Evolutionary conservation across 2,329 filamentous ascomycete genomes (phyloP), one percentile per base, ranked within the genome.

Genomic region (Colletotrichum navitas): DNA sequence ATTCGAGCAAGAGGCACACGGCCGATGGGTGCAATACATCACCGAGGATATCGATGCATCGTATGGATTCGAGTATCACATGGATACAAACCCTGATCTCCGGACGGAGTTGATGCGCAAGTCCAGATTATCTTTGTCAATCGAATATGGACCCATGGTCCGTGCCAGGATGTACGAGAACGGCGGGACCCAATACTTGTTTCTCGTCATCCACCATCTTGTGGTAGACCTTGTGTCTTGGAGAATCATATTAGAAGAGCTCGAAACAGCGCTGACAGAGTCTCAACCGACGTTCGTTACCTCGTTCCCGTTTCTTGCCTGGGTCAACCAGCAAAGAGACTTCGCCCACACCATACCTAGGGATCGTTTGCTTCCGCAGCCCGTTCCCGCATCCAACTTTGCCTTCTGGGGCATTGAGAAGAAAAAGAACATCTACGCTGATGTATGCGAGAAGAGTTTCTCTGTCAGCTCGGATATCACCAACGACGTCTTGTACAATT

Each of bases 171-270:
- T 75, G 24, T 73, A 77, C 14, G 68, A 74, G n/a, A 26, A 43
- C 1, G 14, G 21, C 1, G 67, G 66, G 5, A 34, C 74, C 10
- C 79, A 80, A 43, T 54, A 75, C 1, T 58, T 82, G 0, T 80
- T 79, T 7, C 61, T 84, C 11, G 74, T 78, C 8, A 78, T 77
- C 1, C 81, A 83, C 18, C 82, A 83, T 66, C 74, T 83, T 0
- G 78, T 82, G 1, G 79, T 86, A 21, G 84, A 86, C 63, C 74
- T 86, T 5, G 82, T 86, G 1, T 84, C 83, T 0, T 86, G 85
- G 85, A 77, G 82, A 10, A 78, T 84, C 3, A 76, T 86, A 1
- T 74, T 85, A 0, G 80, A 83, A 45, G 83, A 86, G 56, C 76
- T 86, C 0, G 83, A 86, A 14, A 10, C 39, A 7, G 21, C 59